Evolutionary conservation across 2,329 filamentous ascomycete genomes (phyloP).

Genomic region (Ceratocystis smalleyi): DNA sequence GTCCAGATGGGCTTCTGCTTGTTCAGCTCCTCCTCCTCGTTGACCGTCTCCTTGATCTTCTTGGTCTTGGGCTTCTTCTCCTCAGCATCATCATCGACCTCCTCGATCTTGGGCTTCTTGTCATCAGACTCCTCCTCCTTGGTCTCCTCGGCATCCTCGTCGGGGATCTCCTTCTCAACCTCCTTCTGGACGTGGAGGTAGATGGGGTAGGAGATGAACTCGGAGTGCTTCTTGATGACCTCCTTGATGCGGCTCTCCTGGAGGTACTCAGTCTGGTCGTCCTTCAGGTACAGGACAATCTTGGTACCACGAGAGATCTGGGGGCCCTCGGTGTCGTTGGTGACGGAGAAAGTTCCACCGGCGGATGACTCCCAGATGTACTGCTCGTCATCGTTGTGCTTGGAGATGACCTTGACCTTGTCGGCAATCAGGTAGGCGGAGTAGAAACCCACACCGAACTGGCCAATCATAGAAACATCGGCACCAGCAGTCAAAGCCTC

Average conservation of each 20-base stretch:
- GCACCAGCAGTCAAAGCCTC: constrained; percentile 95
- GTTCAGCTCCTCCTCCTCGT: constrained; percentile 99
- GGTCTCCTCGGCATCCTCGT: constrained; percentile 66
- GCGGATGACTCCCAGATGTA: constrained; percentile 98
- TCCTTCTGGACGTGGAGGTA: constrained; percentile 99
- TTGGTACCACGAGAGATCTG: constrained; percentile 86
- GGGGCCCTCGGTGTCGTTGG: constrained; percentile 78
- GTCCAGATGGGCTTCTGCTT: constrained; percentile 99
- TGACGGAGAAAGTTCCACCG: constrained; percentile 92
- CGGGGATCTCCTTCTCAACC: constrained; percentile 95
- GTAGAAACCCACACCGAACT: constrained; percentile 99
- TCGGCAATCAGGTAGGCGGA: constrained; percentile 98
- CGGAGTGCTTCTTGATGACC: constrained; percentile 99
- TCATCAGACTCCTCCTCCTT: constrained; percentile 55
- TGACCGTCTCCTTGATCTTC: constrained; percentile 97
- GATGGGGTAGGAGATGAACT: constrained; percentile 99
- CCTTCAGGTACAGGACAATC: constrained; percentile 98
- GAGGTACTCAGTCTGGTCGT: constrained; percentile 95
- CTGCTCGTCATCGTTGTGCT: constrained; percentile 99
- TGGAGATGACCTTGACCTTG: constrained; percentile 86
- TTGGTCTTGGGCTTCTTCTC: constrained; percentile 97
- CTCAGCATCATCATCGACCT: constrained; percentile 78
- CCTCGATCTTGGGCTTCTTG: constrained; percentile 90
- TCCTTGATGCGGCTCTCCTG: constrained; percentile 99
- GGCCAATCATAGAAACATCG: constrained; percentile 99